Evolutionary conservation across 257 asterid species (phyloP).

Genomic region (Ehretia macrophylla): DNA sequence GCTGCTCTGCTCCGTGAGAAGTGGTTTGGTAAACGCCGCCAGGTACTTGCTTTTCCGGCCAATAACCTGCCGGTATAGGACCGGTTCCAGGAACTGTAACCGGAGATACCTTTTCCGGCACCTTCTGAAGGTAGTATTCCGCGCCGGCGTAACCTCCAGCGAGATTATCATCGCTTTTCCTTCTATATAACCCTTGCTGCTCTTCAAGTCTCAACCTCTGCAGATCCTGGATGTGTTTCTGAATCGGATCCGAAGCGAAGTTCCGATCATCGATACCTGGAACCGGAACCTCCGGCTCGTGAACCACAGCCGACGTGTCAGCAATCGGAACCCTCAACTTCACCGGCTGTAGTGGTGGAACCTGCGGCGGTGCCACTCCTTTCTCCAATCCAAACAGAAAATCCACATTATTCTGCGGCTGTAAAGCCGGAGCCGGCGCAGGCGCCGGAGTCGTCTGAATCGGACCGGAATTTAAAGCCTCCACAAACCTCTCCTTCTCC

Average conservation of each 20-base stretch:
- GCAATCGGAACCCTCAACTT: conserved; percentile 21
- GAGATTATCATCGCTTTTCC: conserved; percentile 60
- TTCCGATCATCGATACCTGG: conserved; percentile 49
- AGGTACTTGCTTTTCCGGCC: conserved; percentile 58
- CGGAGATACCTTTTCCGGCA: conserved; percentile 49
- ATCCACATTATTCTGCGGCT: conserved; percentile 37
- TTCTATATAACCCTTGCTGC: conserved; percentile 49
- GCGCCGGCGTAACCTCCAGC: conserved; percentile 40
- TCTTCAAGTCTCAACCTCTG: conserved; percentile 82
- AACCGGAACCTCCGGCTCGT: conserved; percentile 25
- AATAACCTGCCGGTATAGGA: conserved; percentile 36
- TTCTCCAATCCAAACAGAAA: conserved; percentile 77
- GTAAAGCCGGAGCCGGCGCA: conserved; percentile 20
- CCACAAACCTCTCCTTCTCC: conserved; percentile 93
- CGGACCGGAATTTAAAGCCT: conserved; percentile 88
- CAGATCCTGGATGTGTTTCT: conserved; percentile 91
- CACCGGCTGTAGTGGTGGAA: conserved; percentile 21
- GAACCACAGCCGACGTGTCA: neutral
- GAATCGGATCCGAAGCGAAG: conserved; percentile 75
- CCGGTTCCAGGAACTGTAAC: conserved; percentile 37
- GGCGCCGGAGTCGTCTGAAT: conserved; percentile 24
- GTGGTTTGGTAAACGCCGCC: conserved; percentile 49
- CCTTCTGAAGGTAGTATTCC: conserved; percentile 51
- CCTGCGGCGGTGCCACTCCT: conserved; percentile 25
- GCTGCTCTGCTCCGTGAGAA: conserved; percentile 49